Base-by-base conservation (phyloP, 2,329 filamentous ascomycete genomes). In the Diaporthe humulicola region DNA sequence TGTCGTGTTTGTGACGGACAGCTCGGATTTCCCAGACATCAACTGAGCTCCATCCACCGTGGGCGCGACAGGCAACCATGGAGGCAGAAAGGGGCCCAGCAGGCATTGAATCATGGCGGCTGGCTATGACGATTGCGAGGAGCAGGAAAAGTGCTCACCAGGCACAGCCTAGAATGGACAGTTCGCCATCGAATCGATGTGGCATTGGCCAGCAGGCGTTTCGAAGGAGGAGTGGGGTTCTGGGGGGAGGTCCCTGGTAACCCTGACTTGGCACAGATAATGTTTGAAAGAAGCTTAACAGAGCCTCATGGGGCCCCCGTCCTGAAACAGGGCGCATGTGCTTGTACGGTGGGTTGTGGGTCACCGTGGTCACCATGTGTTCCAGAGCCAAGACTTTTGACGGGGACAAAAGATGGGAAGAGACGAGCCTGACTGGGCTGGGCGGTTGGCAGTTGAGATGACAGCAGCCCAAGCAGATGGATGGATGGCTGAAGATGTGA, bases 281-380 rank as follows among this genome's bases (percentile, higher is more conserved):
- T 70, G 73, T 74, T 71, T 74, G 73, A 50, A 71, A 66, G 73
- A 71, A 74, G 73, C 73, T 74, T 74, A 74, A 74, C 38, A 48
- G 73, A 74, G 73, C 73, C 67, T 70, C 73, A 70, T 66, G 48
- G 52, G 22, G 10, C 28, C 36, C 66, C 48, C 42, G 28, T n/a
- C 28, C 73, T 71, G 73, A 74, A 74, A 74, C 73, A 71, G 45
- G 60, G 66, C 56, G 73, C 61, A 38, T 52, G 45, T 52, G 61
- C 61, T 67, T 52, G 45, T 52, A 67, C 48, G 64, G 64, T 69
- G 45, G 64, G 33, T n/a, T 19, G 48, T 69, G 64, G 64, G 64
- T 28, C 40, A 7, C 6, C 40, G 12, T 45, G 40, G 40, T 3
- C 52, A 17, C 38, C 30, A 54, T 38, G 8, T 54, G 64, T 69